These are phyloP conservation scores for Senecio squalidus DNA, from an alignment of 140 eudicot genomes.

Conservation along the genomic window DNA sequence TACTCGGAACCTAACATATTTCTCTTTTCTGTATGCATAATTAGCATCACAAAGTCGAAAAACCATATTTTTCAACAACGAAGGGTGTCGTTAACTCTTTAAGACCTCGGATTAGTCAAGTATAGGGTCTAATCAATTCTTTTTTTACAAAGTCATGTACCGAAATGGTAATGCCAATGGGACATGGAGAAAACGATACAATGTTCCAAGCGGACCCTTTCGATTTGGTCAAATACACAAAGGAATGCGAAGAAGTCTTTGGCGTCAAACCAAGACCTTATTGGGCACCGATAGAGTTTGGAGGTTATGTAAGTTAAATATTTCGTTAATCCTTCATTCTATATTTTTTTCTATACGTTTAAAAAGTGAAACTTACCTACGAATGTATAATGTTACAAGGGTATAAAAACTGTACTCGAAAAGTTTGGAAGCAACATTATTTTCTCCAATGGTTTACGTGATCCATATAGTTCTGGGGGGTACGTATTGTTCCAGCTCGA, in stretches of 20 bases:
- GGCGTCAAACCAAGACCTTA: conserved; percentile 29
- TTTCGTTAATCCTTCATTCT: background rate
- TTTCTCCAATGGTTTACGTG: conserved; percentile 60
- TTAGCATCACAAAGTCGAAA: too few relatives aligned
- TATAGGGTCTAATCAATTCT: background rate
- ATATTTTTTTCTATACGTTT: background rate
- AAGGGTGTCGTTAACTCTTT: too few relatives aligned
- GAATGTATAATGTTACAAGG: conserved; percentile 21
- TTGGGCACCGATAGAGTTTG: conserved; percentile 28
- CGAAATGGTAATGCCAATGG: conserved; percentile 15
- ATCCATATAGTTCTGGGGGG: conserved; percentile 75
- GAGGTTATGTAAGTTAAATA: conserved; percentile 24
- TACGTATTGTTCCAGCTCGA: conserved; percentile 1
- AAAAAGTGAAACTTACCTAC: background rate
- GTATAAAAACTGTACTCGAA: conserved; percentile 41
- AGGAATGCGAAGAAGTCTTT: conserved; percentile 16
- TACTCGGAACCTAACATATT: background rate
- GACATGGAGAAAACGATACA: conserved; percentile 30
- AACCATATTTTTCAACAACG: too few relatives aligned
- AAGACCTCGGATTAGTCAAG: too few relatives aligned
- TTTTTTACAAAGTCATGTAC: conserved; percentile 10
- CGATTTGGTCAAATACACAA: conserved; percentile 13
- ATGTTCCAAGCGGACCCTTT: conserved; percentile 33
- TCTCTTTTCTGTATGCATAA: background rate
- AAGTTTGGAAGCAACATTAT: conserved; percentile 70